phyloP scores from a whole-genome alignment of 495 filamentous ascomycete species.

The Podospora pseudoanserina region DNA sequence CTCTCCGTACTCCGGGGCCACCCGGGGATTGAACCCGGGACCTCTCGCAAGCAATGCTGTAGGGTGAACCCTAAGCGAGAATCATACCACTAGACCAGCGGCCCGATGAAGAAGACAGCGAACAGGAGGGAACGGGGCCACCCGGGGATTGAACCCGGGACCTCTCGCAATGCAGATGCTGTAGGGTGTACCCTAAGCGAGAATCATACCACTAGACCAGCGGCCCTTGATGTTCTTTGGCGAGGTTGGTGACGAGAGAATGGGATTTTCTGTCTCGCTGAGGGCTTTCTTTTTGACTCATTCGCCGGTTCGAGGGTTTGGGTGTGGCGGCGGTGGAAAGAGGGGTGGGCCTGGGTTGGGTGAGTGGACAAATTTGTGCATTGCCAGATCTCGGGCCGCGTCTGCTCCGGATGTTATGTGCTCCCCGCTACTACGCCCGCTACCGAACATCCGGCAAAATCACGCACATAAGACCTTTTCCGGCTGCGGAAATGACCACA shows the following conservation, averaged over 20 bases:
- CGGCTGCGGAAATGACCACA: background rate
- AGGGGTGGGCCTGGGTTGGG: background rate
- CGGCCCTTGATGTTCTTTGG: slow-evolving; percentile 12
- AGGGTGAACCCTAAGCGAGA: slow-evolving; percentile 18
- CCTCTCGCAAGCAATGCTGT: slow-evolving; percentile 19
- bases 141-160: slow-evolving; percentile 21
- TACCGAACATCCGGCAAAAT: background rate
- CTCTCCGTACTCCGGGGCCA: slow-evolving; percentile 1
- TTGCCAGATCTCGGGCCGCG: background rate
- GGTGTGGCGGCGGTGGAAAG: no score
- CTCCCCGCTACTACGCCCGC: no score
- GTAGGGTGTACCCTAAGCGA: slow-evolving; percentile 17
- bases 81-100: slow-evolving; percentile 24
- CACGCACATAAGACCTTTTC: background rate
- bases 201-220: slow-evolving; percentile 24
- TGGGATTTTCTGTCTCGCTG: background rate
- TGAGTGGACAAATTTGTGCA: background rate
- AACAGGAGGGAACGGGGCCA: slow-evolving; percentile 4
- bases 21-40: slow-evolving; percentile 22
- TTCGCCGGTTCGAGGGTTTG: background rate
- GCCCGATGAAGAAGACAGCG: slow-evolving; percentile 2
- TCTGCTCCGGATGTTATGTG: background rate
- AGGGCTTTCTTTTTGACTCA: slow-evolving; percentile 1
- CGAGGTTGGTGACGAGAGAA: background rate
- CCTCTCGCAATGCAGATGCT: slow-evolving; percentile 18